Evolutionary conservation across 1,284 basidiomycete species (phyloP), one percentile per base, ranked within the genome.

Genomic region (Cutaneotrichosporon arboriforme): DNA sequence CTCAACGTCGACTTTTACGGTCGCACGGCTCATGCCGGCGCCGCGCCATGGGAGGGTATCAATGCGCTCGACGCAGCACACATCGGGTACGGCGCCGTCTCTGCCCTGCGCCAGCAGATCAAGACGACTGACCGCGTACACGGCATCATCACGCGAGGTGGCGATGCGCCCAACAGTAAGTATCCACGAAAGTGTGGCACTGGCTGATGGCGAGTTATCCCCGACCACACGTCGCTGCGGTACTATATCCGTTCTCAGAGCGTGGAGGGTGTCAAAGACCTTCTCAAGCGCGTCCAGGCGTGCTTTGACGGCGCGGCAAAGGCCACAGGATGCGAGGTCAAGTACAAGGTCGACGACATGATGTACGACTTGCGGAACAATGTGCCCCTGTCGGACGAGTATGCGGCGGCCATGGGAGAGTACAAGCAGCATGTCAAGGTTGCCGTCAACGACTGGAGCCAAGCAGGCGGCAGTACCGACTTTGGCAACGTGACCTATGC

Each of bases 61-160:
- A 91, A 91, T 66, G 88, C 89, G 4, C 80, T 88, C 39, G 89
- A 90, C 69, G 90, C 88, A 0, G 88, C 86, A 2, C 85, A 89
- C 62, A 74, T 87, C 15, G 85, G 87, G 3, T 92, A 92, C 72
- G 81, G 81, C 8, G 80, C 81, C 52, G 79, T 92, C 42, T 84
- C 86, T 9, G 82, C 82, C 2, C 77, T 92, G 41, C 80, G 89
- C 14, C 88, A 88, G 69, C 85, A 88, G 72, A 20, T 66, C n/a
- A 54, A 45, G 34, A 41, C 55, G 7, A 46, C 47, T 3, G 57
- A 54, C 47, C 52, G 61, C 15, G 46, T 55, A 8, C 57, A 59
- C 8, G 57, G 57, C 13, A 53, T 59, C 44, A 59, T 59, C 23
- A 71, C 79, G 57, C 83, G 83, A 26, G 79, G 79, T 39, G 77